Conservation (phyloP, 306 rosid species). For the Purshia tridentata region DNA sequence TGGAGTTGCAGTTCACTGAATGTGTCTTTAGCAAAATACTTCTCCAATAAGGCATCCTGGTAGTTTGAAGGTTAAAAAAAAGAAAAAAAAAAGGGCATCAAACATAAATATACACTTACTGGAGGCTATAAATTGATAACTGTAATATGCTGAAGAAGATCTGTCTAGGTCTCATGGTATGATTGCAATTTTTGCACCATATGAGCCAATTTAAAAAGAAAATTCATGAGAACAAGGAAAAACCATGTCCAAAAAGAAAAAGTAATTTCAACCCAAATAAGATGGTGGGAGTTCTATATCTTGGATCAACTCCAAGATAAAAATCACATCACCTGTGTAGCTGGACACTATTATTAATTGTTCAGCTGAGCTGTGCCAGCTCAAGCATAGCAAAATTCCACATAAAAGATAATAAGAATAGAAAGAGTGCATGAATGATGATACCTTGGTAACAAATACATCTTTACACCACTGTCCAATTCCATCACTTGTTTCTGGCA, state of each 20-base stretch:
- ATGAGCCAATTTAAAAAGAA: neutral
- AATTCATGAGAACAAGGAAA: neutral
- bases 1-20: constrained; percentile 59
- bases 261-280: neutral
- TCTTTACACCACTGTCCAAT: constrained; percentile 89
- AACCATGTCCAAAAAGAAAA: neutral
- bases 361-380: neutral
- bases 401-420: neutral
- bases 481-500: constrained; percentile 71
- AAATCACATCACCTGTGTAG: neutral
- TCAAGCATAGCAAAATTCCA: neutral
- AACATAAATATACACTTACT: neutral
- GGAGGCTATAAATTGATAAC: no score
- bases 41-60: constrained; percentile 83
- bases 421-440: neutral
- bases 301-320: neutral
- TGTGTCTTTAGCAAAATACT: constrained; percentile 39
- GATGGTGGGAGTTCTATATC: neutral
- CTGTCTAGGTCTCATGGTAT: neutral
- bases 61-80: neutral
- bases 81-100: neutral
- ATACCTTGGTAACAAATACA: constrained; percentile 67
- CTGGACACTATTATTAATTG: neutral
- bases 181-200: neutral
- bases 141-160: neutral